These are phyloP conservation scores for Breynia disticha DNA, from an alignment of 441 rosid genomes.

Conservation along the genomic window DNA sequence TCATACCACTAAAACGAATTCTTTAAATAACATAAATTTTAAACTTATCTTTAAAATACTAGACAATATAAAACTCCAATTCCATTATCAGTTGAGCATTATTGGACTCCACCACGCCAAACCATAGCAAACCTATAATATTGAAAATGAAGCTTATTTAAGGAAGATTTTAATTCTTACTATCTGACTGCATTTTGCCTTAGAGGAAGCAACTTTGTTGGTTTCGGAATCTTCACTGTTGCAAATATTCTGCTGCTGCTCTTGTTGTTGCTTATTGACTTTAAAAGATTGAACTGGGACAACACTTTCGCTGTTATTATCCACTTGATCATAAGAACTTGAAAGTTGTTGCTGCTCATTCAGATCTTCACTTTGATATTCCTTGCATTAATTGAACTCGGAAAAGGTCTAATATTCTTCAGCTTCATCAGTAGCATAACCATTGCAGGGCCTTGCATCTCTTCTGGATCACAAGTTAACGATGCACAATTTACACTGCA, in stretches of 20 bases:
- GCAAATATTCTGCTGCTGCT: constrained; percentile 6
- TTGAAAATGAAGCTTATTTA: neutral
- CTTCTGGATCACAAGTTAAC: constrained; percentile 10
- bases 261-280: constrained; percentile 5
- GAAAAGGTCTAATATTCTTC: constrained; percentile 14
- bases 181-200: constrained; percentile 6
- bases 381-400: constrained; percentile 10
- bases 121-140: too few relatives aligned
- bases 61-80: too few relatives aligned
- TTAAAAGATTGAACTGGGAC: constrained; percentile 14
- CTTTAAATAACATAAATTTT: too few relatives aligned
- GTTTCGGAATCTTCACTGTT: constrained; percentile 4
- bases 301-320: constrained; percentile 12
- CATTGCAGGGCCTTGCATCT: constrained; percentile 1
- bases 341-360: constrained; percentile 7
- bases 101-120: too few relatives aligned
- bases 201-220: constrained; percentile 9
- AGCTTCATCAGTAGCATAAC: constrained; percentile 8
- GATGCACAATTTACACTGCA: constrained; percentile 4
- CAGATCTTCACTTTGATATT: constrained; percentile 15
- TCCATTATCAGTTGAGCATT: too few relatives aligned
- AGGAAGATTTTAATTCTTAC: constrained; percentile 15
- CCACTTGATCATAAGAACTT: constrained; percentile 7
- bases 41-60: too few relatives aligned
- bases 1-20: too few relatives aligned